Evolutionary conservation across 768 basidiomycete species (phyloP).

Genomic region (Pleurotus citrinopileatus): DNA sequence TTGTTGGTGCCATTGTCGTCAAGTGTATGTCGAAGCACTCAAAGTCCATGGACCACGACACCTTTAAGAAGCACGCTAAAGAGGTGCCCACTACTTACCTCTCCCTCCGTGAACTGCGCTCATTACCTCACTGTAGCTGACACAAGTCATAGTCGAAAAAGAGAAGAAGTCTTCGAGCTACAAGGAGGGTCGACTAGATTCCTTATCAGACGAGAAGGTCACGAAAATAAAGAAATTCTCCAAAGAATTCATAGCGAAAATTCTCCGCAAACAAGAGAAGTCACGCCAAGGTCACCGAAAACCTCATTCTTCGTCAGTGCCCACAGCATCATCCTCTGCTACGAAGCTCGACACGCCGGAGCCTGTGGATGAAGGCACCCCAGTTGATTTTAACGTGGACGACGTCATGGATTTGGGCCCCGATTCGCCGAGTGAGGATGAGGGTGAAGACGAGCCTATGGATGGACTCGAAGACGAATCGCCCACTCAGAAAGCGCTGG

Average conservation of each 20-base stretch:
- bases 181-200: slow-evolving; percentile 66
- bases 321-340: slow-evolving; percentile 30
- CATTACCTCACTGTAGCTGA: slow-evolving; percentile 52
- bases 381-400: slow-evolving; percentile 36
- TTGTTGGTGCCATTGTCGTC: slow-evolving; percentile 89
- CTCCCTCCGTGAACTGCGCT: slow-evolving; percentile 5
- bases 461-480: slow-evolving; percentile 14
- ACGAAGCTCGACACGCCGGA: slow-evolving; percentile 39
- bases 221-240: slow-evolving; percentile 90
- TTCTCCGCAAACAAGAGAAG: slow-evolving; percentile 68
- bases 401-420: slow-evolving; percentile 43
- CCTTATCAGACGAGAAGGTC: slow-evolving; percentile 83
- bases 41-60: slow-evolving; percentile 68
- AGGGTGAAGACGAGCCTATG: slow-evolving; percentile 24
- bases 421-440: slow-evolving; percentile 31
- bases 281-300: slow-evolving; percentile 26
- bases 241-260: slow-evolving; percentile 86
- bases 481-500: background rate
- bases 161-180: slow-evolving; percentile 90
- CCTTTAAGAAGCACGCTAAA: slow-evolving; percentile 94
- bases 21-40: slow-evolving; percentile 90
- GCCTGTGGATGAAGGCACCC: slow-evolving; percentile 21
- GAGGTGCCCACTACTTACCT: slow-evolving; percentile 53
- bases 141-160: slow-evolving; percentile 84
- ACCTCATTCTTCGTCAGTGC: slow-evolving; percentile 21